Conservation (phyloP, 495 filamentous ascomycete species). For the Wilcoxina mikolae region DNA sequence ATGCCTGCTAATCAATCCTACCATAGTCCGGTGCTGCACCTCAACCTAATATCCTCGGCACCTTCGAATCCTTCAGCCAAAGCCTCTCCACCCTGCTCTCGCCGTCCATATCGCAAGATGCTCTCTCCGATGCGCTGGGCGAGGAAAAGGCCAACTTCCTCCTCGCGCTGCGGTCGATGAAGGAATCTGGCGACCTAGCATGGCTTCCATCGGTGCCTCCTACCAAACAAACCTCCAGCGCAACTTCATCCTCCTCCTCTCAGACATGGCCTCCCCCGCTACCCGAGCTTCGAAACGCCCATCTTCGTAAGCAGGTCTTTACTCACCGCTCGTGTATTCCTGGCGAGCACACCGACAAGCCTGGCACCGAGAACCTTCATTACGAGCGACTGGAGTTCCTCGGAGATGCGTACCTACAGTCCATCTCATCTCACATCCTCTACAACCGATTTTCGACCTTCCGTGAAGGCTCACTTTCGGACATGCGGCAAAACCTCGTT, state of each 20-base stretch:
- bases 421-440: constrained; percentile 41
- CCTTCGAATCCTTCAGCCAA: constrained; percentile 15
- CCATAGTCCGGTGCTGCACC: too few species aligned
- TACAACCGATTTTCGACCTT: constrained; percentile 29
- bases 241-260: neutral
- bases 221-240: neutral
- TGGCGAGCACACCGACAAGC: constrained; percentile 17
- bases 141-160: constrained; percentile 21
- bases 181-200: constrained; percentile 13
- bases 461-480: constrained; percentile 24
- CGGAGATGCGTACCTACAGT: constrained; percentile 47
- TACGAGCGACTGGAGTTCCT: constrained; percentile 46
- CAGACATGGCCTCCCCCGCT: constrained; percentile 22
- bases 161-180: constrained; percentile 17
- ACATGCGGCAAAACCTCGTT: constrained; percentile 27
- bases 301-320: constrained; percentile 22
- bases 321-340: constrained; percentile 25
- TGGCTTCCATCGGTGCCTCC: constrained; percentile 14
- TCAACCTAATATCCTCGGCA: constrained; percentile 7
- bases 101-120: neutral
- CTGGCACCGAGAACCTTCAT: constrained; percentile 18
- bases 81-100: constrained; percentile 18
- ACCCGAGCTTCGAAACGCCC: constrained; percentile 12
- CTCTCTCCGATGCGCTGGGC: constrained; percentile 12
- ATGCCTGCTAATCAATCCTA: too few species aligned